These are phyloP conservation scores for Ophiostoma ips DNA, from an alignment of 2,329 filamentous ascomycete species.

Conservation along the genomic window DNA sequence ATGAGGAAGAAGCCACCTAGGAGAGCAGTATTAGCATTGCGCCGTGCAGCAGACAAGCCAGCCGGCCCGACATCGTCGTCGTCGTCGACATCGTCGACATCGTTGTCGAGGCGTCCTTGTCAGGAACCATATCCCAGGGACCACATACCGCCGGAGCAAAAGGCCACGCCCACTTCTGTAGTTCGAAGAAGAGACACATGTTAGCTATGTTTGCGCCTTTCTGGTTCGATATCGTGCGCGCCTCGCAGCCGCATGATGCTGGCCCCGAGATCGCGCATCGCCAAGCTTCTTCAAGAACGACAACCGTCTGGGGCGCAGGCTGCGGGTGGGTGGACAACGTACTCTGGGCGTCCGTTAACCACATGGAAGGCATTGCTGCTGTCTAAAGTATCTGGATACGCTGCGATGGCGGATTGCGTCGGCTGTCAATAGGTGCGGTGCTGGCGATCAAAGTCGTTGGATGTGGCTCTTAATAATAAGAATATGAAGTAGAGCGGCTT, in stretches of 20 bases:
- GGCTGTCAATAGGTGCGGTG: background rate
- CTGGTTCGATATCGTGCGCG: too few relatives aligned
- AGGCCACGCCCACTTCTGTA: slow-evolving; percentile 87
- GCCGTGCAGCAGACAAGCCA: background rate
- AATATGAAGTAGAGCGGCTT: too few relatives aligned
- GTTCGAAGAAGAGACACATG: slow-evolving; percentile 6
- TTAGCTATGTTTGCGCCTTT: slow-evolving; percentile 19
- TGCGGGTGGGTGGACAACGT: slow-evolving; percentile 25
- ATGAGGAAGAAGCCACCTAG: slow-evolving; percentile 87
- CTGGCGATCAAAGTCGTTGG: background rate
- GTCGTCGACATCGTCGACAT: background rate
- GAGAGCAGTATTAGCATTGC: background rate
- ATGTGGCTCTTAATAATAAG: too few relatives aligned
- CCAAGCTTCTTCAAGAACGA: too few relatives aligned
- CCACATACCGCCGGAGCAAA: slow-evolving; percentile 83
- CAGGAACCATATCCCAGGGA: slow-evolving; percentile 17
- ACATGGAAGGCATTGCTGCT: slow-evolving; percentile 66
- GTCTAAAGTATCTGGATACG: background rate
- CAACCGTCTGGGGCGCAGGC: too few relatives aligned
- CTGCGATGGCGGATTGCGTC: background rate
- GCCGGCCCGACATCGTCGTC: too few relatives aligned
- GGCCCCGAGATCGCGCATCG: too few relatives aligned
- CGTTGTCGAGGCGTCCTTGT: background rate
- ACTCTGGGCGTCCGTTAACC: slow-evolving; percentile 95
- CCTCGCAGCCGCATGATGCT: too few relatives aligned